Percentiles rank a stretch among this genome's conserved stretches.
Evolutionary conservation across 2,329 filamentous ascomycete species (phyloP).

Genomic region (Arachnomyces sp.): DNA sequence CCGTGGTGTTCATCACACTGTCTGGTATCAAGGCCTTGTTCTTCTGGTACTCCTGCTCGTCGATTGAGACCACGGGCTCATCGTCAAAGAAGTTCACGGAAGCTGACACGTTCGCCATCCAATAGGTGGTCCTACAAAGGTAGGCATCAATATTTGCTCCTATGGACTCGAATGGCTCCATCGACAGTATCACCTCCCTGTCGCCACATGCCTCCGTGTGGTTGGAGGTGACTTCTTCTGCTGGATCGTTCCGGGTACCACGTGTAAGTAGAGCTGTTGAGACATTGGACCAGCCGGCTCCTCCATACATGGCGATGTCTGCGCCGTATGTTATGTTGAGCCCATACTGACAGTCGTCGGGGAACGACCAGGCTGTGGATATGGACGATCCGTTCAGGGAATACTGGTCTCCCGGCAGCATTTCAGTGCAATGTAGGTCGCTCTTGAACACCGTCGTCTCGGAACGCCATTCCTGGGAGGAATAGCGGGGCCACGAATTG

Average conservation of each 20-base stretch:
- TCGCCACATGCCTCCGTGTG: too few species aligned
- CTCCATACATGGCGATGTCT: conserved; percentile 4
- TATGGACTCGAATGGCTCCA: too few species aligned
- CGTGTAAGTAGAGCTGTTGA: conserved; percentile 9
- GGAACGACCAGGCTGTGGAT: too few species aligned
- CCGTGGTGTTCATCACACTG: too few species aligned
- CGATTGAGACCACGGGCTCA: conserved; percentile 1
- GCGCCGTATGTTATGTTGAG: too few species aligned
- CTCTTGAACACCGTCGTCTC: conserved; percentile 15
- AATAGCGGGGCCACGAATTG: conserved; percentile 7
- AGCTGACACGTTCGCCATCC: conserved; percentile 12
- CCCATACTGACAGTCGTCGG: too few species aligned
- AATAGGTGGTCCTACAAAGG: conserved; percentile 11
- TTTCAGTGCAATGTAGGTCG: conserved; percentile 11
- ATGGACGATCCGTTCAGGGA: too few species aligned
- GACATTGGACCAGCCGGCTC: conserved; percentile 13
- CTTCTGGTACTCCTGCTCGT: too few species aligned
- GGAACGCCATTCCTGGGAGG: conserved; percentile 11
- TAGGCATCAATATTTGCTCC: too few species aligned
- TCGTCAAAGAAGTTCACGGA: conserved; percentile 1
- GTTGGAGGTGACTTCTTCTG: background rate
- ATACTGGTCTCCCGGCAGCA: conserved; percentile 7
- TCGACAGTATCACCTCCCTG: too few species aligned
- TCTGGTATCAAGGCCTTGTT: too few species aligned
- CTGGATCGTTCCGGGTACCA: background rate